These are phyloP conservation scores for Acacia concinna DNA, from an alignment of 331 rosid genomes.

Conservation along the genomic window DNA sequence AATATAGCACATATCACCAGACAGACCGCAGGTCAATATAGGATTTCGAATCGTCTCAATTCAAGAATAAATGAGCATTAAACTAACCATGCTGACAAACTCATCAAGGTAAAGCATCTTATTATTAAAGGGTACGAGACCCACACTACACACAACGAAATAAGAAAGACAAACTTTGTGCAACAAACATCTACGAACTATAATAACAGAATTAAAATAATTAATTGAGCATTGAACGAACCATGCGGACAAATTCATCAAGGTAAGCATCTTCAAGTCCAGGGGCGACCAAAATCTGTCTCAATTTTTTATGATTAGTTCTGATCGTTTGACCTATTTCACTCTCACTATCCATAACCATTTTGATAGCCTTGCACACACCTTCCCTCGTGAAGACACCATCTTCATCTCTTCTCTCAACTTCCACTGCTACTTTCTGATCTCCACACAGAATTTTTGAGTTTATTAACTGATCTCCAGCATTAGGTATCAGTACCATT, in stretches of 20 bases:
- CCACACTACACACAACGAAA: too few species aligned
- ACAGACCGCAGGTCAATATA: not conserved
- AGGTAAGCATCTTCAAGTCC: slow-evolving; percentile 35
- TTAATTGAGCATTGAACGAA: not conserved
- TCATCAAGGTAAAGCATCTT: slow-evolving; percentile 24
- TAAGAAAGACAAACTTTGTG: too few species aligned
- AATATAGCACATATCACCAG: too few species aligned
- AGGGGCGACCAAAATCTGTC: not conserved
- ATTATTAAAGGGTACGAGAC: too few species aligned
- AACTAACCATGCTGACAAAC: slow-evolving; percentile 16
- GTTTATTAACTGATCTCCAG: slow-evolving; percentile 33
- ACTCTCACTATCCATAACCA: not conserved
- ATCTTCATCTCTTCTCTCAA: slow-evolving; percentile 27
- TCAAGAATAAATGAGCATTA: not conserved
- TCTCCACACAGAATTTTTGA: slow-evolving; percentile 31
- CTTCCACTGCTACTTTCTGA: not conserved
- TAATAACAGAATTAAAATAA: too few species aligned
- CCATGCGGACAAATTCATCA: slow-evolving; percentile 15
- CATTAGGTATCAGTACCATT: slow-evolving; percentile 32
- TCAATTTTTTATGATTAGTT: not conserved
- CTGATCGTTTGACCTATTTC: not conserved
- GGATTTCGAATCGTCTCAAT: not conserved
- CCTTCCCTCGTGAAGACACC: not conserved
- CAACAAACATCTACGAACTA: too few species aligned
- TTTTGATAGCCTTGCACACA: not conserved